Conservation (phyloP, 208 protist genomes). For the Borovskyia barvae region DNA sequence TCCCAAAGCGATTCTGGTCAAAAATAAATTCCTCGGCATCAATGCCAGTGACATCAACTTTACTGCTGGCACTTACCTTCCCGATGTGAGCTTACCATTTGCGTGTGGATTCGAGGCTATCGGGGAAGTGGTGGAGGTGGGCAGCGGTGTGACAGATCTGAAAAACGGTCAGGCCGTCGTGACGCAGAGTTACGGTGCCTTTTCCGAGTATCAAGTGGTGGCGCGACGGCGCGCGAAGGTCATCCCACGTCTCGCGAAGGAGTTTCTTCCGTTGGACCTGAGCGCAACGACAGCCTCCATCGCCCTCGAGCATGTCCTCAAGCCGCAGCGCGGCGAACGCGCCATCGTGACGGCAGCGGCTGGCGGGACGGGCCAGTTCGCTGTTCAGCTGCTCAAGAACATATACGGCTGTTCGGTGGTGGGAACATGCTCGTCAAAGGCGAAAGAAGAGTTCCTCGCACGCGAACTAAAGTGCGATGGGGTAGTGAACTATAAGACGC, state of each 20-base stretch:
- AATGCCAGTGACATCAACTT: constrained; percentile 92
- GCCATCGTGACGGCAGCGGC: constrained; percentile 88
- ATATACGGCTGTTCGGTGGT: constrained; percentile 82
- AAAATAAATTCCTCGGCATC: constrained; percentile 78
- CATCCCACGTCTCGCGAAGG: constrained; percentile 40
- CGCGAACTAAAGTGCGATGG: constrained; percentile 69
- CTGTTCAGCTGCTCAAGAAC: constrained; percentile 85
- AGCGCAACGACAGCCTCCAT: constrained; percentile 88
- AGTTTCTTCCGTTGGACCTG: constrained; percentile 76
- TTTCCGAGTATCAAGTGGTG: constrained; percentile 76
- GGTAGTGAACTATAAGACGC: constrained; percentile 72
- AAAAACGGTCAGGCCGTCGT: constrained; percentile 56
- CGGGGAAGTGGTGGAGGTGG: constrained; percentile 68
- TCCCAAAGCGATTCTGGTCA: constrained; percentile 70
- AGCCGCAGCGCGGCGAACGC: constrained; percentile 66
- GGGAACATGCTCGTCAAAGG: constrained; percentile 80
- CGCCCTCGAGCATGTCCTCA: constrained; percentile 67
- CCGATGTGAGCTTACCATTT: constrained; percentile 72
- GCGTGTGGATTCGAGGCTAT: constrained; percentile 86
- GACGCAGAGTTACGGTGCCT: constrained; percentile 75
- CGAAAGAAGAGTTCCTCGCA: constrained; percentile 71
- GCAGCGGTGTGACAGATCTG: constrained; percentile 41
- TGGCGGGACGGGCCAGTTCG: constrained; percentile 90
- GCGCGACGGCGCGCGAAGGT: constrained; percentile 44
- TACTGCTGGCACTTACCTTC: constrained; percentile 77